These are phyloP conservation scores for Smittium culicis DNA, from an alignment of 371 early-diverging fungal genomes.

Conservation along the genomic window DNA sequence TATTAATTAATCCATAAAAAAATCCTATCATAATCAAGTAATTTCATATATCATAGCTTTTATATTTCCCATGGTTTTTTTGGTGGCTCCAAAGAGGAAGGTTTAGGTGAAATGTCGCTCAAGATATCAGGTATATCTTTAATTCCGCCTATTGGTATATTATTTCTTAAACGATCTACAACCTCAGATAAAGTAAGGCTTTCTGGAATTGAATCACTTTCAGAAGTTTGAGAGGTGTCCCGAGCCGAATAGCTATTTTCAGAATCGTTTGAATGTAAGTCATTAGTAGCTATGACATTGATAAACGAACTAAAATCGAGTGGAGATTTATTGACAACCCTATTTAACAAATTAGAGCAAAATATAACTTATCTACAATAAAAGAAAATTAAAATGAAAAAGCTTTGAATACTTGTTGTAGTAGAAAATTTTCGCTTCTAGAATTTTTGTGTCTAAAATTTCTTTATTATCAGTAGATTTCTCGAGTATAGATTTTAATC, in stretches of 20 bases:
- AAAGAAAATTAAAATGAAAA: not conserved
- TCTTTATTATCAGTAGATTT: not conserved
- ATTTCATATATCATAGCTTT: too few species aligned
- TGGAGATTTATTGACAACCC: not conserved
- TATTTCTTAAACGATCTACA: not conserved
- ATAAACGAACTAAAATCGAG: not conserved
- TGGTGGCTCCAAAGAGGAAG: not conserved
- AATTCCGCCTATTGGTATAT: slow-evolving; percentile 4
- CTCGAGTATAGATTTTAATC: not conserved
- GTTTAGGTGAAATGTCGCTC: not conserved
- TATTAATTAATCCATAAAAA: too few species aligned
- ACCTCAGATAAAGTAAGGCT: not conserved
- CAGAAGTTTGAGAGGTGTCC: not conserved
- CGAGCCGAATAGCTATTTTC: not conserved
- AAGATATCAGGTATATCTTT: slow-evolving; percentile 4
- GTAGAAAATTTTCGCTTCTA: not conserved
- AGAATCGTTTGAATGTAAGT: not conserved
- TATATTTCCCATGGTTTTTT: slow-evolving; percentile 3
- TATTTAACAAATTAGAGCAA: not conserved
- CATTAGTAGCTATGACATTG: not conserved
- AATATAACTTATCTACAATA: too few species aligned
- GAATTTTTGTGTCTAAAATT: not conserved
- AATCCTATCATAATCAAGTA: too few species aligned
- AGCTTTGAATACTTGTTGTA: not conserved
- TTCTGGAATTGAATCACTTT: not conserved